These are phyloP conservation scores for Fusarium tupiense DNA, from an alignment of 2,329 filamentous ascomycete genomes.

Conservation along the genomic window DNA sequence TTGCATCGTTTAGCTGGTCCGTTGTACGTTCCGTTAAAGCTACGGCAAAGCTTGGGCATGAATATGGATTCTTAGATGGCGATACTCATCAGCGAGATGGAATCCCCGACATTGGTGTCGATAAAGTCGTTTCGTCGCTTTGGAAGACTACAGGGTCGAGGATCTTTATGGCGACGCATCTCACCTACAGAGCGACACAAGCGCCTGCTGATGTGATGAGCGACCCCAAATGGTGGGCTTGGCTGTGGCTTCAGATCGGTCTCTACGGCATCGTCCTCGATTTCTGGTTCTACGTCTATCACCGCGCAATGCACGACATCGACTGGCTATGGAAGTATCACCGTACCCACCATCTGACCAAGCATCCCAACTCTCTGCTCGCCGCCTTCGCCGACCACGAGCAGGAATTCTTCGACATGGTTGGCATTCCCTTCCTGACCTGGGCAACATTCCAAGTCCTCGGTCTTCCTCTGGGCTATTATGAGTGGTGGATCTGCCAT, in stretches of 20 bases:
- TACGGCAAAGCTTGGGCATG: neutral
- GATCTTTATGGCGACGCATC: neutral
- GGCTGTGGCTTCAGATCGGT: slow-evolving; percentile 22
- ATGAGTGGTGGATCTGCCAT: slow-evolving; percentile 32
- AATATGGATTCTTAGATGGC: slow-evolving; percentile 13
- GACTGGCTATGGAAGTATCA: slow-evolving; percentile 27
- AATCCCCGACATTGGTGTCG: slow-evolving; percentile 18
- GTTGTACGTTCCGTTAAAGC: neutral
- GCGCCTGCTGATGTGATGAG: slow-evolving; percentile 8
- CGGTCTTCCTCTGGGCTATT: slow-evolving; percentile 18
- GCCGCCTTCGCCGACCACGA: slow-evolving; percentile 27
- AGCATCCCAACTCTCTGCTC: slow-evolving; percentile 24
- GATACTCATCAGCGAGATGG: slow-evolving; percentile 22
- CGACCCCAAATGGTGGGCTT: neutral
- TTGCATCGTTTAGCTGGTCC: neutral
- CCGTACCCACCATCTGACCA: slow-evolving; percentile 27
- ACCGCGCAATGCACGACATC: slow-evolving; percentile 31
- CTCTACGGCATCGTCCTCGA: slow-evolving; percentile 26
- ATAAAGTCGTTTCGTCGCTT: slow-evolving; percentile 12
- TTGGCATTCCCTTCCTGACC: slow-evolving; percentile 20
- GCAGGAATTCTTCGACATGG: slow-evolving; percentile 34
- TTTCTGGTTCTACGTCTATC: slow-evolving; percentile 31
- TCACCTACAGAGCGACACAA: slow-evolving; percentile 3
- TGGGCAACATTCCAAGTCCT: slow-evolving; percentile 13
- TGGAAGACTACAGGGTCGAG: slow-evolving; percentile 5